phyloP scores from a whole-genome alignment of 371 early-diverging fungal species.

The Rhizopus stolonifer region DNA sequence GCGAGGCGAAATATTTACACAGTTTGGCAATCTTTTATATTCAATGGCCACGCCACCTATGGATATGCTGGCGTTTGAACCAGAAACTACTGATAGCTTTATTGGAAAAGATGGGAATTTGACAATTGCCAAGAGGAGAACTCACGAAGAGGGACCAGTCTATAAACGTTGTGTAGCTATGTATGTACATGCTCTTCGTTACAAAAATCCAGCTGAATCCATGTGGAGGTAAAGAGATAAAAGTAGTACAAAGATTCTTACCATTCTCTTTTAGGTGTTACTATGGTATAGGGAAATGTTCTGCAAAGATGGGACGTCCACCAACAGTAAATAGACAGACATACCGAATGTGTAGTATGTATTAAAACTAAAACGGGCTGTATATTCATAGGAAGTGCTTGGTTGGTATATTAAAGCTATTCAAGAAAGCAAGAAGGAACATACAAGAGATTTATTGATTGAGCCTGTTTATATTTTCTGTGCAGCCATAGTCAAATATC shows the following conservation, averaged over 20 bases:
- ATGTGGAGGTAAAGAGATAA: conserved; percentile 39
- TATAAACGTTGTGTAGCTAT: conserved; percentile 48
- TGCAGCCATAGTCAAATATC: conserved; percentile 56
- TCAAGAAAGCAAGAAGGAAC: conserved; percentile 42
- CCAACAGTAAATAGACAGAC: conserved; percentile 33
- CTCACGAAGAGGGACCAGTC: conserved; percentile 26
- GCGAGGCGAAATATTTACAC: conserved; percentile 39
- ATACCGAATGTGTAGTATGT: conserved; percentile 1
- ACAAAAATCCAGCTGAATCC: conserved; percentile 32
- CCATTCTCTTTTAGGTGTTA: conserved; percentile 36
- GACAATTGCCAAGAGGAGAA: neutral
- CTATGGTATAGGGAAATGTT: conserved; percentile 65
- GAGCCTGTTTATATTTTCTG: conserved; percentile 61
- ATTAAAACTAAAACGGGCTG: no score
- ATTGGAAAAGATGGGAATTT: conserved; percentile 18
- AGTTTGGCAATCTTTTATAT: conserved; percentile 65
- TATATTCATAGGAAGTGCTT: conserved; percentile 47
- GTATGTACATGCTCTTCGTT: conserved; percentile 37
- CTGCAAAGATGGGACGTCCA: conserved; percentile 50
- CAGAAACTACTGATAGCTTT: conserved; percentile 2
- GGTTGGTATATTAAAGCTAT: conserved; percentile 47
- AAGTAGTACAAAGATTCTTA: neutral
- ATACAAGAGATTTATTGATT: conserved; percentile 50
- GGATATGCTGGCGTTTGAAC: conserved; percentile 54
- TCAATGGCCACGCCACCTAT: conserved; percentile 69